phyloP scores from a whole-genome alignment of 202 grass and related monocot species.

The Zizania palustris region DNA sequence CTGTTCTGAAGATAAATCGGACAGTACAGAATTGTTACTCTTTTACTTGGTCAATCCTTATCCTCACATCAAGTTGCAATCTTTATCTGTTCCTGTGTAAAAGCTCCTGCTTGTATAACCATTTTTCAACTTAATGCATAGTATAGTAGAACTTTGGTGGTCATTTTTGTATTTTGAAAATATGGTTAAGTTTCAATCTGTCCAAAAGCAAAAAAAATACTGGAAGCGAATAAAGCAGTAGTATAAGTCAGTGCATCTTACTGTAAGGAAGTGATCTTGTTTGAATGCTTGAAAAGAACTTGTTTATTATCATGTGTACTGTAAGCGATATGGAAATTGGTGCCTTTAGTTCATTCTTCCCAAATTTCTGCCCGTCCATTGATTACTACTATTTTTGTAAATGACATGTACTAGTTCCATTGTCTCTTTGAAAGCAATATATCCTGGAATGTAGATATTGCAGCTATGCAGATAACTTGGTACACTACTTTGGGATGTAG shows the following conservation, averaged over 20 bases:
- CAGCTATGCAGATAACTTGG: background rate
- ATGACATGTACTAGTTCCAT: background rate
- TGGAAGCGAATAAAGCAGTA: background rate
- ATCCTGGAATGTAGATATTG: background rate
- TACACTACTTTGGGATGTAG: background rate
- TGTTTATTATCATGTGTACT: background rate
- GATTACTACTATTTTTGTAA: background rate
- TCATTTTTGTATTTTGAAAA: slow-evolving; percentile 31
- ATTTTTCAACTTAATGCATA: slow-evolving; percentile 10
- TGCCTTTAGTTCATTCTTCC: background rate
- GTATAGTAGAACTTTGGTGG: slow-evolving; percentile 1
- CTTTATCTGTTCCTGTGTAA: slow-evolving; percentile 21
- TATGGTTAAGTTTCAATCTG: background rate
- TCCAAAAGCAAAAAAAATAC: background rate
- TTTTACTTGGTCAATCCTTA: background rate
- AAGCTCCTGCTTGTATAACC: background rate
- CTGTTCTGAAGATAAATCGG: background rate
- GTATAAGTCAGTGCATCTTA: background rate
- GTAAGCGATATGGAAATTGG: background rate
- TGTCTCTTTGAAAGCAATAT: background rate
- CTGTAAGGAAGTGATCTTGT: background rate
- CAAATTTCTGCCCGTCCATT: background rate
- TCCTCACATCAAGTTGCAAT: background rate
- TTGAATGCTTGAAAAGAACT: background rate
- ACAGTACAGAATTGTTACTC: background rate